phyloP scores from a whole-genome alignment of 202 grass and related monocot genomes.

The Bolboschoenoplectus hybrid region DNA sequence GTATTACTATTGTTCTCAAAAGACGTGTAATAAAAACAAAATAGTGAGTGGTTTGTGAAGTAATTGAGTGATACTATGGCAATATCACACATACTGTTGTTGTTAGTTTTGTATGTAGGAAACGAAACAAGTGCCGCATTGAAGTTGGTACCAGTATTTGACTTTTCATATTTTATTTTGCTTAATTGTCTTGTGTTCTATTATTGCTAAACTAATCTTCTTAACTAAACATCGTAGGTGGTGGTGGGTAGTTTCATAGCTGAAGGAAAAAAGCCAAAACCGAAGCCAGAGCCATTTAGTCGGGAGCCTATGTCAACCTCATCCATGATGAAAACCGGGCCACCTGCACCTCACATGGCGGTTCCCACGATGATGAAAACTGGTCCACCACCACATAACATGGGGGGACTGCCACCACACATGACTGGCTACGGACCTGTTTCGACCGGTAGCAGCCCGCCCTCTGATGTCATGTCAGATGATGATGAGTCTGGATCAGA shows the following conservation, averaged over 20 bases:
- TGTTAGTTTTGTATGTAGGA: background rate
- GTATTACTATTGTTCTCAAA: background rate
- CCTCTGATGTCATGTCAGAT: conserved; percentile 39
- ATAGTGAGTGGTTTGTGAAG: background rate
- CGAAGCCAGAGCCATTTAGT: conserved; percentile 54
- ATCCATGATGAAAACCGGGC: conserved; percentile 32
- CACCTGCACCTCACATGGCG: conserved; percentile 53
- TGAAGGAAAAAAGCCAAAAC: conserved; percentile 84
- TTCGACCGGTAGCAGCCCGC: conserved; percentile 54
- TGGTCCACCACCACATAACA: conserved; percentile 19
- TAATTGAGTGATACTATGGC: background rate
- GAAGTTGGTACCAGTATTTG: background rate
- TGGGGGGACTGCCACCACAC: conserved; percentile 45
- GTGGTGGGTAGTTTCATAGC: conserved; percentile 93
- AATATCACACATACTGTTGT: background rate
- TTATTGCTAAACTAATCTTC: conserved; percentile 3
- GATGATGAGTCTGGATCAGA: conserved; percentile 27
- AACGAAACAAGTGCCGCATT: background rate
- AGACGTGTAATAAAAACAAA: background rate
- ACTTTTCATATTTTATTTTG: conserved; percentile 12
- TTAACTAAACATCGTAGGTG: conserved; percentile 50
- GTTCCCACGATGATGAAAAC: conserved; percentile 62
- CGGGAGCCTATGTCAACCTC: conserved; percentile 61
- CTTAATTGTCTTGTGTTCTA: background rate
- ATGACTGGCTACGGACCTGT: conserved; percentile 54